phyloP scores from a whole-genome alignment of 345 rosid genomes.

The Euphorbia lathyris region DNA sequence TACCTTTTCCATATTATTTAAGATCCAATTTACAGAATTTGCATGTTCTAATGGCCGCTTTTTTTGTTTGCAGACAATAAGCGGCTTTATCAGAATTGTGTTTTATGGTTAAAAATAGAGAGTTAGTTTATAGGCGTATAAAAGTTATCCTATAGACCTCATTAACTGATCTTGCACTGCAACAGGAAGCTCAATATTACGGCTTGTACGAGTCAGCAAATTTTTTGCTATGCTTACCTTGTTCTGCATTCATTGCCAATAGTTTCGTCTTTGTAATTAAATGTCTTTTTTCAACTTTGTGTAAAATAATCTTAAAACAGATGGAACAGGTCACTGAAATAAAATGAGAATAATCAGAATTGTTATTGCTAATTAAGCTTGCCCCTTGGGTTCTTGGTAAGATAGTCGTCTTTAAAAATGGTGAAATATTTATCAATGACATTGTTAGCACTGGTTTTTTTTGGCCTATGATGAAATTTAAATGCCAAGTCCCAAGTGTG shows the following conservation, averaged over 20 bases:
- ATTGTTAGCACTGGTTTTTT: no score
- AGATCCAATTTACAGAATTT: background rate
- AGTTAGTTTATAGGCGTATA: background rate
- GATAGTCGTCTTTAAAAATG: no score
- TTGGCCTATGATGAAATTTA: no score
- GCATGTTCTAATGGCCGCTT: background rate
- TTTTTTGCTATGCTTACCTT: background rate
- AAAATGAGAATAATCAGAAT: no score
- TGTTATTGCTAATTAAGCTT: no score
- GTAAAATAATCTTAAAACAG: background rate
- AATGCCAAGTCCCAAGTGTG: no score
- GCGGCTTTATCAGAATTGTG: slow-evolving; percentile 1
- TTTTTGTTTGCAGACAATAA: background rate
- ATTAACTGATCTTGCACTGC: background rate
- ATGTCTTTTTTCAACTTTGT: no score
- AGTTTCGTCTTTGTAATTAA: background rate
- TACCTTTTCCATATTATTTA: background rate
- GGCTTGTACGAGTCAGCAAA: background rate
- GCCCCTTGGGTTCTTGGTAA: no score
- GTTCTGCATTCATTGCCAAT: background rate
- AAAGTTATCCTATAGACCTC: background rate
- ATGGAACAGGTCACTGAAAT: no score
- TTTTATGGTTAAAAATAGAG: background rate
- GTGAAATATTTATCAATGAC: no score
- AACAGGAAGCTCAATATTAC: background rate